Evolutionary conservation across 371 early-diverging fungal species (phyloP), one percentile per base, ranked within the genome.

Genomic region (Gilbertella persicaria): DNA sequence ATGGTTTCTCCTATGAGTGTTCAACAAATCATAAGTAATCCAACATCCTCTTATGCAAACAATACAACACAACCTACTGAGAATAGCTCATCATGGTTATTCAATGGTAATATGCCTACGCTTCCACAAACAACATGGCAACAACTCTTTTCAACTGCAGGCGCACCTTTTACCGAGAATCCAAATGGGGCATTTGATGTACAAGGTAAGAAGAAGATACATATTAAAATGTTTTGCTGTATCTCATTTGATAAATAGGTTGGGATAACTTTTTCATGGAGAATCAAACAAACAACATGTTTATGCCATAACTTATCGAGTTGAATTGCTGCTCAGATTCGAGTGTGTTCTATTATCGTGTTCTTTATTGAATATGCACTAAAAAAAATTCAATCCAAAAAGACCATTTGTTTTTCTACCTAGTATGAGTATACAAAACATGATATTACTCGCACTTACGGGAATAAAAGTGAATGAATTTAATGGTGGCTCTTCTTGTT

Each of bases 401-500:
- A 28, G 28, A 28, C 9, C 28, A 28, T 4, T 28, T 28, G 28
- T 5, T 28, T 28, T 28, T 4, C 4, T 5, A 28, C 33, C 13
- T 33, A 33, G 12, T 13, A 33, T 12, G 13, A 33, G 4, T 33
- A 33, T 12, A 26, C 24, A n/a, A 44, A 44, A 45, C 5, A 26
- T 4, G 7, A 17, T 16, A 8, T n/a, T n/a, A n/a, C n/a, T n/a
- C n/a, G n/a, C n/a, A n/a, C n/a, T n/a, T n/a, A 33, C 10, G 33
- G 33, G 33, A 33, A 33, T 33, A 33, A 51, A 26, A 42, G 33
- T 10, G 8, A 25, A 35, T 24, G 12, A 37, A 36, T 59, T 66
- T 76, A 77, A 47, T 73, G 74, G 52, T 69, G 71, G 49, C 67
- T 67, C 40, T 53, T 61, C 66, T 67, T 68, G 52, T 71, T 67